phyloP scores from a whole-genome alignment of 2,329 filamentous ascomycete species.

The Trichophyton rubrum region DNA sequence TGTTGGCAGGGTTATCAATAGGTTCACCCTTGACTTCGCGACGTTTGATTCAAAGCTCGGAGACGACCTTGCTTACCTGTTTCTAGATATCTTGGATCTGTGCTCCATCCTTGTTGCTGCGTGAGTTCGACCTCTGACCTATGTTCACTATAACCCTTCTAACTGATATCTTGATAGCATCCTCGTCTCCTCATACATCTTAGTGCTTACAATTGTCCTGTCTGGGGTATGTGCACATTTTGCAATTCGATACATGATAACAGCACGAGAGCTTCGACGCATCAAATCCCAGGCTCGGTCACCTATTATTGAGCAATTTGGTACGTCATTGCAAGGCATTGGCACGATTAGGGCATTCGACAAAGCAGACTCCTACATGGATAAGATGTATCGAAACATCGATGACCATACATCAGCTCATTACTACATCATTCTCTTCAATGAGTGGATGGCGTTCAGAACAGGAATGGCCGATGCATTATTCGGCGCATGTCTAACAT shows the following conservation, averaged over 20 bases:
- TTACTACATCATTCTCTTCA: constrained; percentile 5
- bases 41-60: constrained; percentile 50
- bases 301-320: constrained; percentile 6
- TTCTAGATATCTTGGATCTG: background rate
- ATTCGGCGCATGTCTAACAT: background rate
- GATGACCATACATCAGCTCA: background rate
- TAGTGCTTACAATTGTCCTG: background rate
- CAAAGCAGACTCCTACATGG: constrained; percentile 1
- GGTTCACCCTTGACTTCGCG: constrained; percentile 78
- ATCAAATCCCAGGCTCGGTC: background rate
- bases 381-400: constrained; percentile 4
- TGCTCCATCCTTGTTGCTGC: constrained; percentile 1
- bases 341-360: constrained; percentile 1
- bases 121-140: background rate
- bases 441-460: constrained; percentile 3
- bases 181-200: constrained; percentile 1
- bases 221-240: background rate
- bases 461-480: background rate
- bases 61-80: background rate
- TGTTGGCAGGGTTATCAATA: constrained; percentile 80
- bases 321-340: background rate
- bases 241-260: constrained; percentile 4
- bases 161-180: background rate
- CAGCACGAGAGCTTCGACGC: constrained; percentile 4
- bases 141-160: background rate